A percentile compares a stretch with the other conserved stretches of the same genome.
phyloP scores from a whole-genome alignment of 805 yeast species.

The Scheffersomyces spartinae region DNA sequence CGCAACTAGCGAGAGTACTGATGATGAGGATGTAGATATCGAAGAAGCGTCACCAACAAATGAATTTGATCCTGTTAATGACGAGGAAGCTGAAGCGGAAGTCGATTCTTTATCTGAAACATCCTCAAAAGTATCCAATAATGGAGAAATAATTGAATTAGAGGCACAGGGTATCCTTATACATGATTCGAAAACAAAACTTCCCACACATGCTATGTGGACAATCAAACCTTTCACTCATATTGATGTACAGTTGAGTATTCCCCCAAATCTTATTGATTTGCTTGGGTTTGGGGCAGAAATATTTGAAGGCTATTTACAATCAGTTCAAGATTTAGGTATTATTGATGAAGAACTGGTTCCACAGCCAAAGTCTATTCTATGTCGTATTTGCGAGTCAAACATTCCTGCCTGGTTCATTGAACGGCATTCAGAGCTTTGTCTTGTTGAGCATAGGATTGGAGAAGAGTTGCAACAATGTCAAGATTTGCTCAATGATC shows the following conservation, averaged over 20 bases:
- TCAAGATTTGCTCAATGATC: constrained; percentile 73
- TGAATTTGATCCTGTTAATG: constrained; percentile 2
- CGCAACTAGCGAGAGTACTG: constrained; percentile 7
- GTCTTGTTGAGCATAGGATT: constrained; percentile 74
- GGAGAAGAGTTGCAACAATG: constrained; percentile 63
- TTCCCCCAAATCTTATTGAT: constrained; percentile 61
- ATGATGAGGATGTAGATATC: constrained; percentile 6
- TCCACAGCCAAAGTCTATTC: constrained; percentile 70
- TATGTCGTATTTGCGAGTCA: constrained; percentile 89
- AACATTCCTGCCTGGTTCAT: constrained; percentile 94
- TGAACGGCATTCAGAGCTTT: constrained; percentile 80
- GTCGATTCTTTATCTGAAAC: constrained; percentile 4
- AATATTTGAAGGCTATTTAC: constrained; percentile 64
- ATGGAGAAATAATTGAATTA: constrained; percentile 55
- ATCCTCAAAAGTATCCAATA: constrained; percentile 32
- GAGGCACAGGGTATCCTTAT: constrained; percentile 93
- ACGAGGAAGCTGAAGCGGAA: constrained; percentile 4
- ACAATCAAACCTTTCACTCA: constrained; percentile 68
- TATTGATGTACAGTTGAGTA: constrained; percentile 49
- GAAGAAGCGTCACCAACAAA: constrained; percentile 1
- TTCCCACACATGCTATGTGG: constrained; percentile 87
- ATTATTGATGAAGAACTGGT: constrained; percentile 50
- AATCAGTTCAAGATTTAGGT: constrained; percentile 51
- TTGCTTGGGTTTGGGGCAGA: constrained; percentile 84
- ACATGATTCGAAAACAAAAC: constrained; percentile 41